These are phyloP conservation scores for Neostapfia colusana DNA, from an alignment of 176 grass and related monocot species.

Conservation along the genomic window DNA sequence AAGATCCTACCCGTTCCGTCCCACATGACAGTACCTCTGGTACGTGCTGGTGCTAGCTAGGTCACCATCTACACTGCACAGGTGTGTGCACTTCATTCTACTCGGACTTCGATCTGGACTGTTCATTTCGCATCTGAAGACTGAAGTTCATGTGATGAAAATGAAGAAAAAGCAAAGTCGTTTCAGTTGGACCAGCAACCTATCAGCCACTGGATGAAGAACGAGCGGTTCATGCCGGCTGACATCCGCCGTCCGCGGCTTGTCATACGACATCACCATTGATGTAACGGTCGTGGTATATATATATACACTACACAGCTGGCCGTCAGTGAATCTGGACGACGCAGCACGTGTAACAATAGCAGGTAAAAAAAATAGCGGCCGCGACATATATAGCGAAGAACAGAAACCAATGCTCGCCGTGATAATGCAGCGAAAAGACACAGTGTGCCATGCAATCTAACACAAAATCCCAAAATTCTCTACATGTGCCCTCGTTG, in stretches of 20 bases:
- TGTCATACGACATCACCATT: background rate
- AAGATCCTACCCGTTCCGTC: constrained; percentile 29
- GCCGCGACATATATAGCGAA: background rate
- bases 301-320: background rate
- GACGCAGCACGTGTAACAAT: background rate
- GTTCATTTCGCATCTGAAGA: constrained; percentile 11
- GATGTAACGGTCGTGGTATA: background rate
- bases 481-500: constrained; percentile 13
- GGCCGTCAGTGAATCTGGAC: background rate
- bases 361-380: too few species aligned
- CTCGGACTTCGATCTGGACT: background rate
- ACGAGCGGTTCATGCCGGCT: background rate
- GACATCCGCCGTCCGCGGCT: background rate
- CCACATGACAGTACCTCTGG: constrained; percentile 7
- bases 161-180: background rate
- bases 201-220: background rate
- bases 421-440: constrained; percentile 24
- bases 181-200: background rate
- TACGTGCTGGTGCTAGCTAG: background rate
- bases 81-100: background rate
- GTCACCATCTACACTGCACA: background rate
- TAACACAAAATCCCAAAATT: constrained; percentile 14
- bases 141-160: background rate
- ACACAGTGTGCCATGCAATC: background rate
- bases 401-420: background rate